Evolutionary conservation across 257 asterid species (phyloP).

Genomic region (Cordia subcordata): DNA sequence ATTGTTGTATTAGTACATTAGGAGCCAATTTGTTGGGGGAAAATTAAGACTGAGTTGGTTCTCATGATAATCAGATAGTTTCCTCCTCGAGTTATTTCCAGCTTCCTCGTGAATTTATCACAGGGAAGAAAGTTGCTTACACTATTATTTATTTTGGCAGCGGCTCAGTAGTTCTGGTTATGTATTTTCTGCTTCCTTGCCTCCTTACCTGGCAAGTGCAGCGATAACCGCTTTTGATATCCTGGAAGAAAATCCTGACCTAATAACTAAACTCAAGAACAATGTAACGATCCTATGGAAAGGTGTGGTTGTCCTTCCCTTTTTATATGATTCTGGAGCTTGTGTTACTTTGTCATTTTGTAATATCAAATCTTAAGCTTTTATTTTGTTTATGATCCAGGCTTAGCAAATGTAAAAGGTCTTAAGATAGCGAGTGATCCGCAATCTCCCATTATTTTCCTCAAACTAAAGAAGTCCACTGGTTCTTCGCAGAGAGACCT

Average conservation of each 20-base stretch:
- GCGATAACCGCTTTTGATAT: constrained; percentile 84
- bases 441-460: constrained; percentile 2
- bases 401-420: constrained; percentile 30
- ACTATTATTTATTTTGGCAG: constrained; percentile 36
- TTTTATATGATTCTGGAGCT: neutral
- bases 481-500: constrained; percentile 39
- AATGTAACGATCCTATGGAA: constrained; percentile 44
- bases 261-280: constrained; percentile 52
- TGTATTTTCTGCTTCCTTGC: constrained; percentile 92
- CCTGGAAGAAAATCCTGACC: constrained; percentile 67
- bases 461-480: constrained; percentile 30
- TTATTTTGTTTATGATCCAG: constrained; percentile 27
- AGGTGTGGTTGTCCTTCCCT: constrained; percentile 31
- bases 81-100: neutral
- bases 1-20: neutral
- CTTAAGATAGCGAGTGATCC: constrained; percentile 3
- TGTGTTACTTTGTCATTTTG: neutral
- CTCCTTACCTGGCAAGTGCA: constrained; percentile 93
- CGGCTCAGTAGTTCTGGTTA: constrained; percentile 92
- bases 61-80: neutral
- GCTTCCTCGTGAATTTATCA: neutral
- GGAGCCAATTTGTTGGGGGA: no score
- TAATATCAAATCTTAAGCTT: neutral
- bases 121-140: neutral
- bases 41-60: no score